Base-by-base conservation (phyloP, 768 basidiomycete species). In the Termitomyces sp. region DNA sequence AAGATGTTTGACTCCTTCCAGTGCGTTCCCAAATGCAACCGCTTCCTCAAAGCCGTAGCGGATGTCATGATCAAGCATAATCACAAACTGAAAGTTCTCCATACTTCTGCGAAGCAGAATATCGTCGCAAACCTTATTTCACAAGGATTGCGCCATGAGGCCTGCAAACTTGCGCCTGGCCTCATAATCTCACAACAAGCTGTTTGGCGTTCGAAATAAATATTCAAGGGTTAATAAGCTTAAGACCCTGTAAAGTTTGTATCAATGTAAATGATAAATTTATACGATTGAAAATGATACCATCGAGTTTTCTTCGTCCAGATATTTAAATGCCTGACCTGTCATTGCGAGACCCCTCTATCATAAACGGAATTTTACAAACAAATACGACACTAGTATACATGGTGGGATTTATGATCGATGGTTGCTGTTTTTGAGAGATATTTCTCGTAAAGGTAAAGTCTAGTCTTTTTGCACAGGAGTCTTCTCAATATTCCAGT, bases 401-500 rank as follows among this genome's bases (percentile, higher is more conserved):
- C 51, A 52, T 41, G 13, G 26, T 18, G 15, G 22, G 8, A 51
- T 36, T 51, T 34, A 20, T 24, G 22, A 26, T 51, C 49, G 24
- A 24, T 36, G 22, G 15, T 12, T 24, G 49, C 31, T n/a, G 49
- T 34, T 33, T 18, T 34, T 33, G 13, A 50, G 22, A 50, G 33
- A 33, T 42, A 33, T 36, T 34, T 31, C 37, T 26, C 24, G n/a
- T n/a, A n/a, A n/a, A n/a, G 15, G 20, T 53, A 16, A 58, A 31
- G 46, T 56, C 33, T 61, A 55, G n/a, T 39, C 5, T n/a, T 58
- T 57, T 10, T 60, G 36, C 8, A 75, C 68, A 4, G 70, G 55
- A 10, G 65, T 68, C 4, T 79, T 75, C 65, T 90, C 88, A 41
- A 90, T 76, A 68, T 88, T 90, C 88, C 88, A 90, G 71, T 86